Evolutionary conservation across 495 filamentous ascomycete species (phyloP).

Genomic region (Xylaria longipes): DNA sequence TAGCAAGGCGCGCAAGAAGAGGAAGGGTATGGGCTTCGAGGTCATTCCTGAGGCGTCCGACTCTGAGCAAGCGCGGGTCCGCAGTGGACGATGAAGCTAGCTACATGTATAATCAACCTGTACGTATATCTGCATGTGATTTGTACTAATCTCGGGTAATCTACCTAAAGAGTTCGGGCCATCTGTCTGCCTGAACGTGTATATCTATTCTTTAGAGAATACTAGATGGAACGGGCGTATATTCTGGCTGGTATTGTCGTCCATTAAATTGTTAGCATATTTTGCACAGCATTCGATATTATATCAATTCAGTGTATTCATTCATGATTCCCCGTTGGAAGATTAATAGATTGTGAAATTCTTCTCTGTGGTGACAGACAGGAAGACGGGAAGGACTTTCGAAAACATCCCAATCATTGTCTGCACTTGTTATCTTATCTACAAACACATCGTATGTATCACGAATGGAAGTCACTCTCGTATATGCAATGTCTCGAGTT

Average conservation of each 20-base stretch:
- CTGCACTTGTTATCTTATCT: background rate
- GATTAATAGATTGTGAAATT: background rate
- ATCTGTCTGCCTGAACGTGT: background rate
- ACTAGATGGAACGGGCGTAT: background rate
- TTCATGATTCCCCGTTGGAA: background rate
- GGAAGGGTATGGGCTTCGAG: slow-evolving; percentile 68
- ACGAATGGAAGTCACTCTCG: background rate
- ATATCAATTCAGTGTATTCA: background rate
- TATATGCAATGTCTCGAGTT: too few relatives aligned
- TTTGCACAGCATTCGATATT: background rate
- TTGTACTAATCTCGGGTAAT: slow-evolving; percentile 1
- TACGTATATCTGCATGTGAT: slow-evolving; percentile 11
- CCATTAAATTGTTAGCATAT: background rate
- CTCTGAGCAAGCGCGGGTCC: slow-evolving; percentile 31
- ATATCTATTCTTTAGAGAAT: background rate
- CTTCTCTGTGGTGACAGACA: background rate
- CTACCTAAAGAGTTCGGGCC: background rate
- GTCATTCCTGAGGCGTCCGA: slow-evolving; percentile 41
- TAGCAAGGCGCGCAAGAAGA: slow-evolving; percentile 72
- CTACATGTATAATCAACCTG: slow-evolving; percentile 4
- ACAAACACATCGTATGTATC: background rate
- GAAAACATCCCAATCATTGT: too few relatives aligned
- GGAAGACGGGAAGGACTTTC: background rate
- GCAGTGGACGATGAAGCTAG: slow-evolving; percentile 25
- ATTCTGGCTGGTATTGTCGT: background rate